phyloP scores from a whole-genome alignment of 345 rosid genomes.

The Ceriops decandra region DNA sequence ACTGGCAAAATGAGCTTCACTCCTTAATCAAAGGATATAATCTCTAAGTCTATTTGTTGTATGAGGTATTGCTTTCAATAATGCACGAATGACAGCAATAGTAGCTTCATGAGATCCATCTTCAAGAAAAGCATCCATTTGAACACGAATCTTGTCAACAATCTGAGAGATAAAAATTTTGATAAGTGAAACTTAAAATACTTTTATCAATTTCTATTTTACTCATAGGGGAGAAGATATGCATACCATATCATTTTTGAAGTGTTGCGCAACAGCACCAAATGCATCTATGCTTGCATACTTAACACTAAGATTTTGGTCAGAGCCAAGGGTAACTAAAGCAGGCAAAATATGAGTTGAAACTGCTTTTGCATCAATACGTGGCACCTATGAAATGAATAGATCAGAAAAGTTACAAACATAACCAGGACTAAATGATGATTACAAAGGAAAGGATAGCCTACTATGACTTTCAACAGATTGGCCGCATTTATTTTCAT shows the following conservation, averaged over 20 bases:
- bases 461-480: slow-evolving; percentile 76
- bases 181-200: slow-evolving; percentile 13
- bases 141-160: slow-evolving; percentile 94
- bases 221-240: not conserved
- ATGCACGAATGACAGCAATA: slow-evolving; percentile 80
- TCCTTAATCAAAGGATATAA: slow-evolving; percentile 53
- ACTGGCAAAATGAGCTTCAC: not conserved
- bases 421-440: slow-evolving; percentile 4
- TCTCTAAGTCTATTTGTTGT: slow-evolving; percentile 87
- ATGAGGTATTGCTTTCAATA: slow-evolving; percentile 83
- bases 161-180: slow-evolving; percentile 47
- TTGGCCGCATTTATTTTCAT: slow-evolving; percentile 78
- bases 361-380: slow-evolving; percentile 74
- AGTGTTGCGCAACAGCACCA: slow-evolving; percentile 94
- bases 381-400: slow-evolving; percentile 56
- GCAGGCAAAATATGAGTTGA: slow-evolving; percentile 86
- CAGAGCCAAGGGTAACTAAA: slow-evolving; percentile 92
- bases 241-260: slow-evolving; percentile 79
- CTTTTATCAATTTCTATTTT: slow-evolving; percentile 1
- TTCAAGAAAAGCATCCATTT: slow-evolving; percentile 99
- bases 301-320: slow-evolving; percentile 81
- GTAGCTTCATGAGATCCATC: slow-evolving; percentile 98
- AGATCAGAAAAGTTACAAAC: slow-evolving; percentile 10
- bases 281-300: slow-evolving; percentile 96
- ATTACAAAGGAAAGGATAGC: slow-evolving; percentile 29